Percentiles rank a stretch among this genome's conserved stretches.
Evolutionary conservation across 768 basidiomycete genomes (phyloP).

Genomic region (Collybiopsis confluens): DNA sequence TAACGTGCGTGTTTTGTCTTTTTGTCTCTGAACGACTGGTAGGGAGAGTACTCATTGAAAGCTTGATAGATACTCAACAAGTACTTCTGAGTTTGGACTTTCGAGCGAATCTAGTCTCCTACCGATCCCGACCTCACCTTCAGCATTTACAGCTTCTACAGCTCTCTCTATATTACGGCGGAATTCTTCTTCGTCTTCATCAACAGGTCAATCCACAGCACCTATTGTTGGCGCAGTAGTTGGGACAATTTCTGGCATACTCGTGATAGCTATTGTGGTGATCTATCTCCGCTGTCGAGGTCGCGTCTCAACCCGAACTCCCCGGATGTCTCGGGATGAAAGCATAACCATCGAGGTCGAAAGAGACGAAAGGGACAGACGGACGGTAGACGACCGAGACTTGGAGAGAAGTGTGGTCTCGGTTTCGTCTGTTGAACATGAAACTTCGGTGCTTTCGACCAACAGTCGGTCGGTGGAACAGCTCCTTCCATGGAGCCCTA

Average conservation of each 20-base stretch:
- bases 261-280: background rate
- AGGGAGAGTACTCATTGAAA: too few species aligned
- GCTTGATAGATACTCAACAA: too few species aligned
- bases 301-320: background rate
- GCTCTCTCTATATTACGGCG: background rate
- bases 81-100: too few species aligned
- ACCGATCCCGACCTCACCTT: background rate
- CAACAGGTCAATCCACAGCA: too few species aligned
- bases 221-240: conserved; percentile 1
- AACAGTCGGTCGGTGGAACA: background rate
- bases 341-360: too few species aligned
- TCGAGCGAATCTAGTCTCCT: too few species aligned
- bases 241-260: background rate
- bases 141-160: background rate
- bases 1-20: conserved; percentile 2
- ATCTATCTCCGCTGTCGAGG: background rate
- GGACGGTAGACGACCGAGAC: background rate
- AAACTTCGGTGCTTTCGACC: background rate
- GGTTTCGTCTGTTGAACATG: background rate
- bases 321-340: background rate
- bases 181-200: too few species aligned
- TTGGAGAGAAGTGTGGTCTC: background rate
- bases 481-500: background rate
- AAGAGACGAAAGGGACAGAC: background rate
- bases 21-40: too few species aligned